These are phyloP conservation scores for Penicillium sclerotigenum DNA, from an alignment of 2,329 filamentous ascomycete genomes.

Conservation along the genomic window DNA sequence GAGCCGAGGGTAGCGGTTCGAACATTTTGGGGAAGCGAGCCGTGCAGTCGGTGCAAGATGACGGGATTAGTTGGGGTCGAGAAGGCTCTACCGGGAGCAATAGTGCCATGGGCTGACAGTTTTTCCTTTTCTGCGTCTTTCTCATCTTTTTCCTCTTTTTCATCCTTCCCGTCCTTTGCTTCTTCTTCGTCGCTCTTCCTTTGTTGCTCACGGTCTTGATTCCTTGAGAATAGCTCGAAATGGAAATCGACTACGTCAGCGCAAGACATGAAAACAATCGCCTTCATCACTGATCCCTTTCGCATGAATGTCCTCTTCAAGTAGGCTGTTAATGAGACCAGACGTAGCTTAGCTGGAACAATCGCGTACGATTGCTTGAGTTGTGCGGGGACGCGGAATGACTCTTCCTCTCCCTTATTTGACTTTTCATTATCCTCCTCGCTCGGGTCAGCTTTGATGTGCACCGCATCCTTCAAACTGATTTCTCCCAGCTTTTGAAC, in stretches of 20 bases:
- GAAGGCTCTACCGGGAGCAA: conserved; percentile 63
- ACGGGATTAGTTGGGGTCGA: conserved; percentile 74
- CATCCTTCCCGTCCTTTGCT: conserved; percentile 1
- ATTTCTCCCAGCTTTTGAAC: conserved; percentile 92
- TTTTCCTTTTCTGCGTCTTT: conserved; percentile 26
- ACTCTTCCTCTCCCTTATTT: conserved; percentile 49
- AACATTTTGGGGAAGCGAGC: conserved; percentile 81
- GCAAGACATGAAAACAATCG: conserved; percentile 94
- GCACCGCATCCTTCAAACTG: conserved; percentile 86
- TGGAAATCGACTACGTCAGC: conserved; percentile 97
- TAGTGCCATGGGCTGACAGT: conserved; percentile 41
- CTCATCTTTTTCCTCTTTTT: conserved; percentile 22
- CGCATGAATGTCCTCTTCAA: conserved; percentile 84
- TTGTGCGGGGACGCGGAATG: conserved; percentile 82
- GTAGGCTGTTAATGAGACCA: conserved; percentile 81
- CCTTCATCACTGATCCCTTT: conserved; percentile 91
- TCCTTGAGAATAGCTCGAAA: conserved; percentile 71
- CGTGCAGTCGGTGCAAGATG: conserved; percentile 82
- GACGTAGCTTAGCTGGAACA: conserved; percentile 80
- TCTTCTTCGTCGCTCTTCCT: conserved; percentile 26
- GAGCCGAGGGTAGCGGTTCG: conserved; percentile 81
- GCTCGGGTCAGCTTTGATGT: conserved; percentile 68
- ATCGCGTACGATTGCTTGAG: conserved; percentile 89
- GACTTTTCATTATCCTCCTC: conserved; percentile 54
- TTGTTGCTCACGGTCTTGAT: conserved; percentile 24